Conservation (phyloP, 371 early-diverging fungal genomes). For the Lichtheimia ramosa region DNA sequence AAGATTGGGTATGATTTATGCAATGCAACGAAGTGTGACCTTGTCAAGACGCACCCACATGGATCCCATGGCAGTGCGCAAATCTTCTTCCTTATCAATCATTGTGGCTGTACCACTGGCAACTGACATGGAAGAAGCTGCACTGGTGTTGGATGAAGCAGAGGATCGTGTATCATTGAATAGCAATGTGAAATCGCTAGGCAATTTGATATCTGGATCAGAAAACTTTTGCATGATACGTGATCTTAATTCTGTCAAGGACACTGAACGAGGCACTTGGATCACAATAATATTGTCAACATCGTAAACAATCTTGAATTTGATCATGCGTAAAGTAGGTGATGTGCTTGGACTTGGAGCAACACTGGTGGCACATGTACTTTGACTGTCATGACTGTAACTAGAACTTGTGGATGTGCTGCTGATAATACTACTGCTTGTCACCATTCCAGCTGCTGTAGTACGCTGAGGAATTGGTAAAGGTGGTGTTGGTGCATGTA, state of each 20-base stretch:
- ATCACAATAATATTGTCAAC: slow-evolving; percentile 31
- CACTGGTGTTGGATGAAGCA: slow-evolving; percentile 21
- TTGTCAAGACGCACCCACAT: slow-evolving; percentile 25
- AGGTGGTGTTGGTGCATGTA: slow-evolving; percentile 2
- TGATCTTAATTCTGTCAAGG: slow-evolving; percentile 16
- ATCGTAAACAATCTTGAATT: slow-evolving; percentile 30
- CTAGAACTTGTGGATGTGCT: slow-evolving; percentile 1
- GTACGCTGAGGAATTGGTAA: neutral
- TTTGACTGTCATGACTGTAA: slow-evolving; percentile 9
- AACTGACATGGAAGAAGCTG: slow-evolving; percentile 13
- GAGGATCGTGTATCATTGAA: slow-evolving; percentile 28
- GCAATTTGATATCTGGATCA: slow-evolving; percentile 12
- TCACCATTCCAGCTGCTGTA: neutral
- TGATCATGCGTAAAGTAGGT: slow-evolving; percentile 15
- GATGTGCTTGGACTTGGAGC: slow-evolving; percentile 19
- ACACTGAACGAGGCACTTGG: slow-evolving; percentile 23
- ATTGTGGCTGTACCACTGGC: slow-evolving; percentile 10
- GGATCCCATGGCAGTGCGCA: slow-evolving; percentile 16
- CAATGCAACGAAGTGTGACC: slow-evolving; percentile 26
- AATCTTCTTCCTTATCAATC: slow-evolving; percentile 20
- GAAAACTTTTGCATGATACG: slow-evolving; percentile 24
- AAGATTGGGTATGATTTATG: neutral
- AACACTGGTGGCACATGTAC: slow-evolving; percentile 13
- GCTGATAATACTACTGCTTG: slow-evolving; percentile 9
- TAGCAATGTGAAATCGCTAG: slow-evolving; percentile 15